Conservation (phyloP, 306 rosid genomes). For the Cicer bijugum region DNA sequence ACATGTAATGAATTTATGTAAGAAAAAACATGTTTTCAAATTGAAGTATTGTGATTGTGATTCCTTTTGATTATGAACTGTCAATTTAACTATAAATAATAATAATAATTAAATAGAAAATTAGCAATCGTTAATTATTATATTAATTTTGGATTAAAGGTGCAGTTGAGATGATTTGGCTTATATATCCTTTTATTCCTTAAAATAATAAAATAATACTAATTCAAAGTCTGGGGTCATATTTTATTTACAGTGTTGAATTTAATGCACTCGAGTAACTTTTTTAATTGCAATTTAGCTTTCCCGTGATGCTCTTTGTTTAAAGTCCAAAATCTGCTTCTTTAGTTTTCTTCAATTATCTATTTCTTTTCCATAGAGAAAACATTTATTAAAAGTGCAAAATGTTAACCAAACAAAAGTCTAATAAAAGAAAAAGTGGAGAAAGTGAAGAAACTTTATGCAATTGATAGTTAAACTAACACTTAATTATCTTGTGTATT, state of each 20-base stretch:
- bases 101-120: neutral
- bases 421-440: neutral
- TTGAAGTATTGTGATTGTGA: conserved; percentile 21
- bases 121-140: conserved; percentile 3
- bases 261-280: conserved; percentile 6
- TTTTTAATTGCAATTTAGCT: conserved; percentile 8
- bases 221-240: conserved; percentile 18
- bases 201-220: conserved; percentile 7
- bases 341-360: conserved; percentile 33
- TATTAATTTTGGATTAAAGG: conserved; percentile 3
- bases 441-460: conserved; percentile 26
- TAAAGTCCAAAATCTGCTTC: conserved; percentile 18
- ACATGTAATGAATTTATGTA: neutral
- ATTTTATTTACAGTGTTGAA: conserved; percentile 2
- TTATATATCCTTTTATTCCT: conserved; percentile 27
- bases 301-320: conserved; percentile 32
- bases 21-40: neutral
- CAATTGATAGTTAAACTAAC: conserved; percentile 19
- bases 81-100: neutral
- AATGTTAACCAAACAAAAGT: neutral
- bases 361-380: neutral
- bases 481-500: conserved; percentile 11
- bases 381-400: conserved; percentile 7
- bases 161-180: neutral
- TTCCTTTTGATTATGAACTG: conserved; percentile 25